A percentile compares a stretch with the other conserved stretches of the same genome.
Conservation (phyloP, 2,329 filamentous ascomycete genomes). For the Ophiostoma perfectum region DNA sequence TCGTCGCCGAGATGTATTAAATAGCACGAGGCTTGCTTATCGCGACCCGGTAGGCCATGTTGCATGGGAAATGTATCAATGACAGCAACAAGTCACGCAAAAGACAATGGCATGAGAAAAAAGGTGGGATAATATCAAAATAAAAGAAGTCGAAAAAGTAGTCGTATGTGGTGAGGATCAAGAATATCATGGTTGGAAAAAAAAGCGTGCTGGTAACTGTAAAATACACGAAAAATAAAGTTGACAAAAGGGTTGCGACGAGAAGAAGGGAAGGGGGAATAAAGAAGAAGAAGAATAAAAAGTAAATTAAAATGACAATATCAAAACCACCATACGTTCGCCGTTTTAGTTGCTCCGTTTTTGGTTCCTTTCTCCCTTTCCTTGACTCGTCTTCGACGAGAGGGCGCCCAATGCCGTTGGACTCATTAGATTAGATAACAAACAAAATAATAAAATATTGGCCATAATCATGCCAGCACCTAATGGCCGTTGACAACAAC, state of each 20-base stretch:
- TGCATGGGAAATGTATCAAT: too few relatives aligned
- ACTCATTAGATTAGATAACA: constrained; percentile 4
- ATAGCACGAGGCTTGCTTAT: too few relatives aligned
- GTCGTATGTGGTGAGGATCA: background rate
- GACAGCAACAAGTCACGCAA: too few relatives aligned
- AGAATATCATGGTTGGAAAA: background rate
- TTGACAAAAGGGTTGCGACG: constrained; percentile 19
- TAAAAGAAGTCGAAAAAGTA: background rate
- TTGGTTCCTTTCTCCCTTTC: background rate
- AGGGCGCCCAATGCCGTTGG: constrained; percentile 11
- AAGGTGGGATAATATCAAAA: too few relatives aligned
- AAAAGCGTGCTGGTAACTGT: background rate
- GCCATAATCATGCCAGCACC: constrained; percentile 6
- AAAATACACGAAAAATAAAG: background rate
- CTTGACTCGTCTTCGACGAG: background rate
- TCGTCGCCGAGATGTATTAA: too few relatives aligned
- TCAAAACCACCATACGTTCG: constrained; percentile 12
- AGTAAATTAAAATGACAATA: background rate
- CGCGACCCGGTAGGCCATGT: too few relatives aligned
- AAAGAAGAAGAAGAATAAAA: constrained; percentile 4
- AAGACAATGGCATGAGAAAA: too few relatives aligned
- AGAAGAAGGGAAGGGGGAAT: constrained; percentile 12
- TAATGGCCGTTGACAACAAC: constrained; percentile 20
- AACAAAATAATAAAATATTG: background rate
- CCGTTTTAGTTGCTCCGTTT: constrained; percentile 16